Conservation (phyloP, 331 rosid species). For the Malus hybrid region DNA sequence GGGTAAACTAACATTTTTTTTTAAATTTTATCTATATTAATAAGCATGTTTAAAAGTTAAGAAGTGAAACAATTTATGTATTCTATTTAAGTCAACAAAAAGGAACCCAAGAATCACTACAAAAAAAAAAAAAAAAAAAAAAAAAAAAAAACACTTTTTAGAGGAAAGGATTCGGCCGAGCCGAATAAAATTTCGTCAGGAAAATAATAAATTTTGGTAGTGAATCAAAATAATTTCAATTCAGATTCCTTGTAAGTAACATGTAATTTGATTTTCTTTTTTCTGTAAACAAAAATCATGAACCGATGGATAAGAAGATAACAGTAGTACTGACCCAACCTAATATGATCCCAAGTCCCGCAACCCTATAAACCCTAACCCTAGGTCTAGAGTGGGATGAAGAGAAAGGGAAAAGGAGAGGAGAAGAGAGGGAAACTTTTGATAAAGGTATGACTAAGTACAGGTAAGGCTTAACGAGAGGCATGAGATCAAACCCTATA, state of each 20-base stretch:
- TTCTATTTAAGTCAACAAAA: neutral
- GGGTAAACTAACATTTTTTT: neutral
- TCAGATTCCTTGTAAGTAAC: neutral
- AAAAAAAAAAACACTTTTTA: too few species aligned
- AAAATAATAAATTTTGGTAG: too few species aligned
- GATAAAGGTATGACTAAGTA: neutral
- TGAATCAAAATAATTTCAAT: too few species aligned
- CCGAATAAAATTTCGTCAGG: too few species aligned
- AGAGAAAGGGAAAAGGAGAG: neutral
- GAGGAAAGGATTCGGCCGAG: too few species aligned
- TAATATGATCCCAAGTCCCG: neutral
- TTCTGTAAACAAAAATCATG: neutral
- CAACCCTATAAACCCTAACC: constrained; percentile 13
- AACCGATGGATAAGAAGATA: neutral
- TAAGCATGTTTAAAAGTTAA: neutral
- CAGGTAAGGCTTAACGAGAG: constrained; percentile 3
- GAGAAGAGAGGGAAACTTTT: neutral
- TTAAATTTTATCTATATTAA: too few species aligned
- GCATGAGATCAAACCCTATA: neutral
- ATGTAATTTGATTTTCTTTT: too few species aligned
- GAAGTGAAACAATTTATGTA: neutral
- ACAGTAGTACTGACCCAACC: neutral
- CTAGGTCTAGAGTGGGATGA: constrained; percentile 7
- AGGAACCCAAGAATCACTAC: neutral
- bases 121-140: too few species aligned